Conservation (phyloP, 1,284 basidiomycete species). For the Schizophyllum commune region DNA sequence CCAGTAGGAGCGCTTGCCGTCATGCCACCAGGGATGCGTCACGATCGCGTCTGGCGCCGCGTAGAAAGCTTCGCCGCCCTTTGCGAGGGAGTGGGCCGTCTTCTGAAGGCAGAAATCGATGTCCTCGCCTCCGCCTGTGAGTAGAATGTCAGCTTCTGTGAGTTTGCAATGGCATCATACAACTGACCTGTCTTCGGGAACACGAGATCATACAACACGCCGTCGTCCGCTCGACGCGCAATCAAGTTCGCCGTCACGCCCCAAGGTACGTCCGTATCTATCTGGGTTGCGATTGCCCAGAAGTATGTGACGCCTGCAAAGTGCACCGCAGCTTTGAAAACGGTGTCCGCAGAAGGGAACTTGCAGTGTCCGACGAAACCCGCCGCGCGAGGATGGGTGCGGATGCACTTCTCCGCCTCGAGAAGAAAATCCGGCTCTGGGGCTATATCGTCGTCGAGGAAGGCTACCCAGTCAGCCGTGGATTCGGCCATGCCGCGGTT, state of each 20-base stretch:
- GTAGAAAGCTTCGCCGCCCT: conserved; percentile 34
- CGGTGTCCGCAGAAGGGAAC: conserved; percentile 39
- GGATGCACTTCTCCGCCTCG: conserved; percentile 40
- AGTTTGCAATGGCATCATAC: background rate
- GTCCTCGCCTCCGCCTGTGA: conserved; percentile 49
- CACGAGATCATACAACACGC: conserved; percentile 32
- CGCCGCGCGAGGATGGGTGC: conserved; percentile 35
- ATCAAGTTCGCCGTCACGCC: conserved; percentile 56
- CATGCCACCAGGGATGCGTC: conserved; percentile 53
- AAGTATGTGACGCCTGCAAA: conserved; percentile 52
- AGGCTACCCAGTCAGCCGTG: conserved; percentile 40
- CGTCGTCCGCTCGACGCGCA: conserved; percentile 36
- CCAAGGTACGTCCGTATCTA: conserved; percentile 44
- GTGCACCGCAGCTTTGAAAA: conserved; percentile 49
- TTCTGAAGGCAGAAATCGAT: conserved; percentile 52
- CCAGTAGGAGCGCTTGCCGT: conserved; percentile 40
- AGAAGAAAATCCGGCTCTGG: conserved; percentile 37
- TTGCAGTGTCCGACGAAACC: conserved; percentile 45
- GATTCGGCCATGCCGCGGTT: conserved; percentile 43
- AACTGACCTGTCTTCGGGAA: conserved; percentile 43
- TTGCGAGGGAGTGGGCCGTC: conserved; percentile 27
- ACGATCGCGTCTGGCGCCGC: conserved; percentile 40
- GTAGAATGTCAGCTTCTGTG: background rate
- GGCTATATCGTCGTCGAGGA: conserved; percentile 51
- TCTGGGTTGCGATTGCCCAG: conserved; percentile 52